Evolutionary conservation across 176 grass and related monocot genomes (phyloP).

Genomic region (Thalia dealbata): DNA sequence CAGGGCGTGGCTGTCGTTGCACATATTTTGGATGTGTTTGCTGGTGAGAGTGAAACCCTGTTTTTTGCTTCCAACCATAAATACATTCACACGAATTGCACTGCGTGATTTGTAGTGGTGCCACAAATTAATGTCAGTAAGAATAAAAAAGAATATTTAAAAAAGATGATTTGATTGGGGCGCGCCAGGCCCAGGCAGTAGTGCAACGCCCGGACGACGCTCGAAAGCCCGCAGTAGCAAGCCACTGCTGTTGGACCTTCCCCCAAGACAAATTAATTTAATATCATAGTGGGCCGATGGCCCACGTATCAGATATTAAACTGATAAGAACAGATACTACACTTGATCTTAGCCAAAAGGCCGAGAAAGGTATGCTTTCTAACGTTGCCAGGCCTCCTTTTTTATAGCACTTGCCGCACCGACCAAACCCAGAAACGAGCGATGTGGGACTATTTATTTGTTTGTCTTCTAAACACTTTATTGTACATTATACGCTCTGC

Average conservation of each 20-base stretch:
- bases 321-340: conserved; percentile 90
- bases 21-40: conserved; percentile 76
- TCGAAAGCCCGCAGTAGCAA: not conserved
- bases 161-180: not conserved
- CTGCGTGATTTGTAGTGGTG: not conserved
- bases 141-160: too few relatives aligned
- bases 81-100: not conserved
- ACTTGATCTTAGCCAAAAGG: conserved; percentile 84
- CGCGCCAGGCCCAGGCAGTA: not conserved
- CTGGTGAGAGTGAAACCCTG: conserved; percentile 37
- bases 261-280: conserved; percentile 51
- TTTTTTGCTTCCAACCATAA: not conserved
- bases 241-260: not conserved
- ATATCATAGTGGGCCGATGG: conserved; percentile 33
- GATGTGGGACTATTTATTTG: too few relatives aligned
- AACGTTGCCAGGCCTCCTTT: too few relatives aligned
- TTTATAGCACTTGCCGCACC: too few relatives aligned
- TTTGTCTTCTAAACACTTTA: too few relatives aligned
- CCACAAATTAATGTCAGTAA: too few relatives aligned
- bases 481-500: too few relatives aligned
- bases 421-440: too few relatives aligned
- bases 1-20: conserved; percentile 69
- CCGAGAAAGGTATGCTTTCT: conserved; percentile 54
- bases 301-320: conserved; percentile 78
- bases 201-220: not conserved